Evolutionary conservation across 768 basidiomycete genomes (phyloP), one percentile per base, ranked within the genome.

Genomic region (Nevesoporus exiguus): DNA sequence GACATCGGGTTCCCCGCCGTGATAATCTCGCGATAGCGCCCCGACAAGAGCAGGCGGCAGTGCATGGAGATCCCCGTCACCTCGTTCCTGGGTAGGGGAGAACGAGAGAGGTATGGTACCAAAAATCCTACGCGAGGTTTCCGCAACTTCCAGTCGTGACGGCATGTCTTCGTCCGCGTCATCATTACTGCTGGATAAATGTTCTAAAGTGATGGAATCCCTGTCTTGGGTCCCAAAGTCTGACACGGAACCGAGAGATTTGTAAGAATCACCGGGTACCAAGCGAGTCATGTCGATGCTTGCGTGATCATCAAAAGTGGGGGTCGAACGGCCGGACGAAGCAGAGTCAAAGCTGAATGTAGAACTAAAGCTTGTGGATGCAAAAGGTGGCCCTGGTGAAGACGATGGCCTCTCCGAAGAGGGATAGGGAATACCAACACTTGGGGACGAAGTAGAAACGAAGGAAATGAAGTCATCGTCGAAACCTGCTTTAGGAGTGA

Each of bases 381-480:
- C 27, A n/a, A 55, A 42, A 52, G 59, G 53, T 24, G 57, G 34
- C 19, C 24, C 42, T 11, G 36, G 55, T 24, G 44, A 31, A 11
- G 46, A 30, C 17, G 61, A 54, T 10, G 31, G 31, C 29, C 15
- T 43, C 33, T 41, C 43, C 29, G 41, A 45, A 52, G 56, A 47
- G 7, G 13, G 4, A 3, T 3, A 51, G 19, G 54, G 37, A 24
- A 47, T 14, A 24, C 19, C 43, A 13, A 47, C 30, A 2, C 36
- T 57, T 27, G 63, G 53, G 43, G 74, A 80, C 24, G 63, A 54
- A n/a, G 85, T 86, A 30, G 85, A 84, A 17, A 90, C 78, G 57
- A 89, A 89, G 27, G 81, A 83, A 2, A 83, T 78, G 63, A 93
- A 93, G 66, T 93, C 87, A 62, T 93, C 90, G 50, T 92, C 90